These are phyloP conservation scores for Lyophyllum shimeji DNA, from an alignment of 768 basidiomycete species.

Conservation along the genomic window DNA sequence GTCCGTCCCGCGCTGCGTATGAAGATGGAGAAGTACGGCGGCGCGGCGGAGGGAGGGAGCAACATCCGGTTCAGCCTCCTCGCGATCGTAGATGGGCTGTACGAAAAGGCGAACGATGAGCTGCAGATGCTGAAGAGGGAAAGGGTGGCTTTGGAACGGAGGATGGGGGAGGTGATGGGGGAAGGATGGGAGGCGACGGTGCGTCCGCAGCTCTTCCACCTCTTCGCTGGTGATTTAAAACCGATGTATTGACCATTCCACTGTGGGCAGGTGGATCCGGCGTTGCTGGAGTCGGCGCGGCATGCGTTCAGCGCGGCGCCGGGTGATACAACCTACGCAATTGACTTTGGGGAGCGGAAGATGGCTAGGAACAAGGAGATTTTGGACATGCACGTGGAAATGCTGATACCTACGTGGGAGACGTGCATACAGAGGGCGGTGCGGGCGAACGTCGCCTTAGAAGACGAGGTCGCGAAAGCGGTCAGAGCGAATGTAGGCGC, in stretches of 20 bases:
- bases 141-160: slow-evolving; percentile 41
- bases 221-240: neutral
- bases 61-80: slow-evolving; percentile 63
- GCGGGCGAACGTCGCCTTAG: slow-evolving; percentile 38
- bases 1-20: slow-evolving; percentile 58
- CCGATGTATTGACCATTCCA: neutral
- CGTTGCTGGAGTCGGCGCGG: slow-evolving; percentile 26
- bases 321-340: slow-evolving; percentile 33
- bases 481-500: slow-evolving; percentile 42
- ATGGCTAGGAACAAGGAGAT: slow-evolving; percentile 44
- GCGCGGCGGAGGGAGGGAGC: slow-evolving; percentile 36
- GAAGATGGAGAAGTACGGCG: slow-evolving; percentile 62
- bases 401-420: slow-evolving; percentile 45
- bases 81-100: slow-evolving; percentile 55
- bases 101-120: slow-evolving; percentile 47
- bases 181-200: slow-evolving; percentile 38
- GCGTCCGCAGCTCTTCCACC: slow-evolving; percentile 19
- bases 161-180: slow-evolving; percentile 37
- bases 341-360: slow-evolving; percentile 44
- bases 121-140: slow-evolving; percentile 55
- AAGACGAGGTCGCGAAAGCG: slow-evolving; percentile 51
- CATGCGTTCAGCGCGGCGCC: slow-evolving; percentile 28
- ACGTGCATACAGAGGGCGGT: slow-evolving; percentile 40
- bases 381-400: slow-evolving; percentile 38
- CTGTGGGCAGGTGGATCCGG: slow-evolving; percentile 37